Percentiles rank a stretch among this genome's conserved stretches.
Conservation (phyloP, 2,329 filamentous ascomycete species). For the Aureobasidium pullulans region DNA sequence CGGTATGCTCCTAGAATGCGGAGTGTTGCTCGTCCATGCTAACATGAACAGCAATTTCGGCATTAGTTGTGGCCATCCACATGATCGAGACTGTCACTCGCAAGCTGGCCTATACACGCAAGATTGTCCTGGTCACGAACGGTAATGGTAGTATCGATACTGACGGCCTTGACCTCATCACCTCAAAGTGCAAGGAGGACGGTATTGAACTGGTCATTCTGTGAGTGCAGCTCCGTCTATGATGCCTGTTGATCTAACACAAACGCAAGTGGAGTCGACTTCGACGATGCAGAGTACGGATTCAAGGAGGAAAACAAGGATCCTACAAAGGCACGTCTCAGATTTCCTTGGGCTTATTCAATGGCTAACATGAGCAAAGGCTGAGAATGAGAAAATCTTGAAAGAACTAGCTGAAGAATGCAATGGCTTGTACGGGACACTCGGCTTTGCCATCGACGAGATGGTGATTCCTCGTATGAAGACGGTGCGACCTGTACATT, state of each 20-base stretch:
- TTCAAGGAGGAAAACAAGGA: conserved; percentile 88
- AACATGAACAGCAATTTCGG: conserved; percentile 56
- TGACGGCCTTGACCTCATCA: conserved; percentile 63
- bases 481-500: conserved; percentile 63
- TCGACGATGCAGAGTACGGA: conserved; percentile 83
- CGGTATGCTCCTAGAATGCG: conserved; percentile 36
- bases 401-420: conserved; percentile 60
- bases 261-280: conserved; percentile 68
- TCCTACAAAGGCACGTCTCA: conserved; percentile 50
- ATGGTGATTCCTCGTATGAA: conserved; percentile 73
- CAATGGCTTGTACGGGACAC: conserved; percentile 69
- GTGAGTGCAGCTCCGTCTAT: conserved; percentile 40
- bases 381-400: conserved; percentile 65
- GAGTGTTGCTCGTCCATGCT: background rate
- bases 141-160: conserved; percentile 65
- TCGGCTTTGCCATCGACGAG: conserved; percentile 76
- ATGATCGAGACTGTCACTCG: conserved; percentile 78
- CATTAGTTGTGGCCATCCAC: conserved; percentile 74
- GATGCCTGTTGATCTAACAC: background rate
- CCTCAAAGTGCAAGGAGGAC: conserved; percentile 64
- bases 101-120: conserved; percentile 71
- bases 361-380: conserved; percentile 31
- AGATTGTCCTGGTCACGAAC: conserved; percentile 80
- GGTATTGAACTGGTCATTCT: conserved; percentile 72
- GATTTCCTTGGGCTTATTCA: background rate